Conservation (phyloP, 345 rosid species). For the Mallotus nudiflorus region DNA sequence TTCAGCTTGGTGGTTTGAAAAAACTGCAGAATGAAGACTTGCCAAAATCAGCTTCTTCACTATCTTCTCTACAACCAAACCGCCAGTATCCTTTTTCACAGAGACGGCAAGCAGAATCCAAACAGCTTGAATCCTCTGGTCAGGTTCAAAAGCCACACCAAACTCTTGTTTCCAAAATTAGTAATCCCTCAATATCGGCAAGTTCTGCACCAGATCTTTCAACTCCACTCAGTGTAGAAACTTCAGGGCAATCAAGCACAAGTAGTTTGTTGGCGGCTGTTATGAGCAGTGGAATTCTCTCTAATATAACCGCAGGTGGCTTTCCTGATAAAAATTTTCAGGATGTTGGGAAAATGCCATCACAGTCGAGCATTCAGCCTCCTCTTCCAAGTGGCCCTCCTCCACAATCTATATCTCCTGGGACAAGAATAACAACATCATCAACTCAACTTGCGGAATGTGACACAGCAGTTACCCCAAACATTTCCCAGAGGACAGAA, state of each 20-base stretch:
- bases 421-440: constrained; percentile 32
- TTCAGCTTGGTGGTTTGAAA: constrained; percentile 28
- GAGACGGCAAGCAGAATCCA: constrained; percentile 26
- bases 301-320: constrained; percentile 37
- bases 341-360: constrained; percentile 33
- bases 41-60: constrained; percentile 26
- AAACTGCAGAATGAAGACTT: constrained; percentile 34
- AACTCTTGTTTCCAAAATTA: constrained; percentile 38
- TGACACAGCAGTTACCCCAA: constrained; percentile 22
- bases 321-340: constrained; percentile 32
- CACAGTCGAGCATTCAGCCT: constrained; percentile 34
- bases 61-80: constrained; percentile 32
- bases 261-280: constrained; percentile 73
- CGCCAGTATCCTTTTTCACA: constrained; percentile 25
- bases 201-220: constrained; percentile 39
- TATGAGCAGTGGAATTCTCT: constrained; percentile 70
- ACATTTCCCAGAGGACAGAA: constrained; percentile 37
- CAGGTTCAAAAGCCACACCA: constrained; percentile 35
- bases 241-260: constrained; percentile 48
- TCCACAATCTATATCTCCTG: constrained; percentile 33
- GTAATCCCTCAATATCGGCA: constrained; percentile 30
- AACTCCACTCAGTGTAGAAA: constrained; percentile 37
- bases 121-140: constrained; percentile 42
- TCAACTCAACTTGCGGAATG: constrained; percentile 35
- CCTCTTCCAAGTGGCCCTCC: constrained; percentile 40